Conservation (phyloP, 2,329 filamentous ascomycete genomes). For the Verticillium klebahnii region DNA sequence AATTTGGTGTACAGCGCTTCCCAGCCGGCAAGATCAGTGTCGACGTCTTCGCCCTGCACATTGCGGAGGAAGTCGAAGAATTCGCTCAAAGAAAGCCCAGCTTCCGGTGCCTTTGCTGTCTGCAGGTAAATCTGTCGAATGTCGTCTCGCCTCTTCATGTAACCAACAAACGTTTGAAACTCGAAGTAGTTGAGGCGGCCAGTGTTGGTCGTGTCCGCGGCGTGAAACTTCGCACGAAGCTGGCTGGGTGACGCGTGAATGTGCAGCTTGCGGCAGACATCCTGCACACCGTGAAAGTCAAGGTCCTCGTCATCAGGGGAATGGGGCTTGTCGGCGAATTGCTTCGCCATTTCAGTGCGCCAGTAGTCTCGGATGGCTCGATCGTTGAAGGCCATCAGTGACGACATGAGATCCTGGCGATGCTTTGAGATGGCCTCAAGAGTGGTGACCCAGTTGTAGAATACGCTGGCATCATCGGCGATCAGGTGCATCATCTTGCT, state of each 20-base stretch:
- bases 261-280: slow-evolving; percentile 82
- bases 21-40: slow-evolving; percentile 62
- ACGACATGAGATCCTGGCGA: slow-evolving; percentile 85
- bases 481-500: slow-evolving; percentile 87
- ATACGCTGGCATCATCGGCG: slow-evolving; percentile 66
- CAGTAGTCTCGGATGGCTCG: slow-evolving; percentile 80
- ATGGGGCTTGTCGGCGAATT: slow-evolving; percentile 49
- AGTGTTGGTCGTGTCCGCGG: slow-evolving; percentile 60
- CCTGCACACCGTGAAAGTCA: slow-evolving; percentile 72
- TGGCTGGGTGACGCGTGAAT: slow-evolving; percentile 81
- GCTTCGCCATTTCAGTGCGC: slow-evolving; percentile 75
- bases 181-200: slow-evolving; percentile 71
- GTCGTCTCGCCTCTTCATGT: slow-evolving; percentile 81
- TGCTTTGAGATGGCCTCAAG: slow-evolving; percentile 81
- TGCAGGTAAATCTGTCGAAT: slow-evolving; percentile 68
- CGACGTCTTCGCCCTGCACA: slow-evolving; percentile 72
- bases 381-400: slow-evolving; percentile 79
- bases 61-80: slow-evolving; percentile 73
- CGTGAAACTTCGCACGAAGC: slow-evolving; percentile 68
- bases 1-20: slow-evolving; percentile 67
- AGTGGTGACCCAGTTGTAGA: slow-evolving; percentile 77
- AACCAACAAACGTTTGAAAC: slow-evolving; percentile 77
- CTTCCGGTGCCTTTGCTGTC: slow-evolving; percentile 52
- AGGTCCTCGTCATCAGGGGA: slow-evolving; percentile 62
- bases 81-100: slow-evolving; percentile 64